Evolutionary conservation across 2,329 filamentous ascomycete species (phyloP).

Genomic region (Dactylonectria estremocensis): DNA sequence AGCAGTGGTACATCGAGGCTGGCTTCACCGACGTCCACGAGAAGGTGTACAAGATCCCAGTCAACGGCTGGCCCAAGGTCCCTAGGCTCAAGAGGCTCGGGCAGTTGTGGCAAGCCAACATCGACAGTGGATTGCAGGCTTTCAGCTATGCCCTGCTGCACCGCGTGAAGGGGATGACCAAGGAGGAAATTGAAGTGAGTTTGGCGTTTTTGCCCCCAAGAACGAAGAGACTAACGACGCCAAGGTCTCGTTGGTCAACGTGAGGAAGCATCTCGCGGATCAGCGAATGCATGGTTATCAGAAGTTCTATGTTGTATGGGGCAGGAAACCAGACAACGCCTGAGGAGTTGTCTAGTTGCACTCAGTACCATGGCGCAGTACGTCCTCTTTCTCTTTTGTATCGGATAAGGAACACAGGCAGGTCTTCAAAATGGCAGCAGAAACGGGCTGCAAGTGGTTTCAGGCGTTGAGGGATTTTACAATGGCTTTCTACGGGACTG

Average conservation of each 20-base stretch:
- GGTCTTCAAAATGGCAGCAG: too few relatives aligned
- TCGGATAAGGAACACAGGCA: too few relatives aligned
- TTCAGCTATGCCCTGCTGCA: conserved; percentile 58
- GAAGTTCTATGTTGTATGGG: conserved; percentile 63
- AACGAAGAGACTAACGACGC: not conserved
- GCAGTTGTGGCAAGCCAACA: conserved; percentile 59
- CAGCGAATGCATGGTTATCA: conserved; percentile 62
- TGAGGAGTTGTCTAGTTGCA: too few relatives aligned
- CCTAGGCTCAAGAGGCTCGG: conserved; percentile 58
- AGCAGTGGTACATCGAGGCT: conserved; percentile 58
- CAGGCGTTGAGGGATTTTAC: too few relatives aligned
- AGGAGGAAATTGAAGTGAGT: conserved; percentile 63
- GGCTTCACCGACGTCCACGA: conserved; percentile 70
- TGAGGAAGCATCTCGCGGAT: conserved; percentile 62
- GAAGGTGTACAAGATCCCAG: conserved; percentile 65
- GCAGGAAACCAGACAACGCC: conserved; percentile 59
- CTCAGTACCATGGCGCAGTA: too few relatives aligned
- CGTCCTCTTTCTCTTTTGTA: too few relatives aligned
- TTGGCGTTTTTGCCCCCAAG: conserved; percentile 17
- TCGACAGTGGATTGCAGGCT: conserved; percentile 57
- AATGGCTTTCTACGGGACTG: too few relatives aligned
- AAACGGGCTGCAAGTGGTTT: too few relatives aligned
- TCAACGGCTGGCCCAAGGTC: conserved; percentile 67
- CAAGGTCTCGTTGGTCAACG: conserved; percentile 64
- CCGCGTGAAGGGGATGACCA: conserved; percentile 55